A percentile compares a stretch with the other conserved stretches of the same genome.
phyloP scores from a whole-genome alignment of 176 grass and related monocot species.

The Aegilops longissima region DNA sequence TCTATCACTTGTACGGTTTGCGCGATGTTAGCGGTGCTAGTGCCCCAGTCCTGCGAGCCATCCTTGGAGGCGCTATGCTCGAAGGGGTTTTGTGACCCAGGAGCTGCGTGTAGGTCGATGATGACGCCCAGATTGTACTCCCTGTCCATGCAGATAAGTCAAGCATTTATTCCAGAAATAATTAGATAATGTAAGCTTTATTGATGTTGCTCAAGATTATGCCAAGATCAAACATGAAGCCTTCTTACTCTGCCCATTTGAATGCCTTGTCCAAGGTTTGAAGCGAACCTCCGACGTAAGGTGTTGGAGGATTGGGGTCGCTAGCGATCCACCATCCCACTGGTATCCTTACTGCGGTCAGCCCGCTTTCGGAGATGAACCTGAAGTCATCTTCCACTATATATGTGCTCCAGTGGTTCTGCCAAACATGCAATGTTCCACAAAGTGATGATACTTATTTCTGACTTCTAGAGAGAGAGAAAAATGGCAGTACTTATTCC shows the following conservation, averaged over 20 bases:
- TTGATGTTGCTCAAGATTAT: not conserved
- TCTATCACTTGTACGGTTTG: slow-evolving; percentile 47
- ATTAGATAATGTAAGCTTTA: not conserved
- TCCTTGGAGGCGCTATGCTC: slow-evolving; percentile 51
- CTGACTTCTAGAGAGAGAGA: not conserved
- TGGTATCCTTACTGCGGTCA: slow-evolving; percentile 52
- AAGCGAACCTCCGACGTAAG: slow-evolving; percentile 57
- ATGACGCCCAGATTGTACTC: slow-evolving; percentile 50
- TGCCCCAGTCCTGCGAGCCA: slow-evolving; percentile 40
- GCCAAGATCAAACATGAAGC: not conserved
- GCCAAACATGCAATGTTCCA: not conserved
- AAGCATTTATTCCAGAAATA: not conserved
- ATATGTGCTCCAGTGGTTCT: slow-evolving; percentile 57
- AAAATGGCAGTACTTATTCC: not conserved
- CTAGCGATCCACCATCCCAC: slow-evolving; percentile 68
- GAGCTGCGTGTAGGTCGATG: slow-evolving; percentile 48
- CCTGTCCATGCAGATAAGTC: not conserved
- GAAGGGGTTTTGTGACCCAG: slow-evolving; percentile 47
- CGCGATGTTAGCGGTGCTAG: slow-evolving; percentile 23
- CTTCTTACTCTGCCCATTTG: slow-evolving; percentile 51
- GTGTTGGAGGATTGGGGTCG: slow-evolving; percentile 44
- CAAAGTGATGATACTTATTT: not conserved
- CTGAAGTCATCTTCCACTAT: slow-evolving; percentile 53
- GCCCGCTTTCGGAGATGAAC: slow-evolving; percentile 29
- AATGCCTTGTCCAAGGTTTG: slow-evolving; percentile 50